Conservation (phyloP, 148 eudicot genomes). For the Cornus controversa region DNA sequence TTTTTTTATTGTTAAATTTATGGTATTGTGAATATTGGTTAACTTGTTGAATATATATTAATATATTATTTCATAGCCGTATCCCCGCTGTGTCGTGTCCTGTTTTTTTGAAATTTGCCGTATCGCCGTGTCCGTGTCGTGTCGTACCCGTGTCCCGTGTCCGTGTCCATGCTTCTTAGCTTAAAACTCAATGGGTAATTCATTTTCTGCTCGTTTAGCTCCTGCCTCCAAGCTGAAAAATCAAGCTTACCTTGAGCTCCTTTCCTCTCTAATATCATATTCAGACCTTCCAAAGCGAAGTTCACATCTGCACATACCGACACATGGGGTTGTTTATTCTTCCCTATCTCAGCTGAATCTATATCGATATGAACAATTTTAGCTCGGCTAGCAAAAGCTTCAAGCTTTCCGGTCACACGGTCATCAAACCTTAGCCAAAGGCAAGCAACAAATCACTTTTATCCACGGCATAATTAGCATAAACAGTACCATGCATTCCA, state of each 20-base stretch:
- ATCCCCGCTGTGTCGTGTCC: too few relatives aligned
- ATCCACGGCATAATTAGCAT: constrained; percentile 18
- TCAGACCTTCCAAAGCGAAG: constrained; percentile 15
- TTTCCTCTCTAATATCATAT: constrained; percentile 11
- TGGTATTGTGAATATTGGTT: too few relatives aligned
- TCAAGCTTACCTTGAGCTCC: constrained; percentile 28
- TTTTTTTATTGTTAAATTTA: too few relatives aligned
- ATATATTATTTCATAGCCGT: too few relatives aligned
- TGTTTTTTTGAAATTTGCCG: too few relatives aligned
- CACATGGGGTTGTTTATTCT: constrained; percentile 9
- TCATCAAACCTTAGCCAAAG: constrained; percentile 31
- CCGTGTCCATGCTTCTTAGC: too few relatives aligned
- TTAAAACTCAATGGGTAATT: constrained; percentile 34
- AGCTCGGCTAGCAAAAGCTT: constrained; percentile 34
- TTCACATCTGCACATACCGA: constrained; percentile 1
- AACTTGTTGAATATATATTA: too few relatives aligned
- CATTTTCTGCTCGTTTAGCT: constrained; percentile 38
- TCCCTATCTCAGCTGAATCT: constrained; percentile 20
- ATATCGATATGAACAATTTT: constrained; percentile 59
- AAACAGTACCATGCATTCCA: neutral
- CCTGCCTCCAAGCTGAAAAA: constrained; percentile 45
- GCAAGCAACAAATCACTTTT: constrained; percentile 28
- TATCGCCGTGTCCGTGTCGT: too few relatives aligned
- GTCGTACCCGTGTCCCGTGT: too few relatives aligned
- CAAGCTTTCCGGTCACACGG: constrained; percentile 29